Evolutionary conservation across 1,284 basidiomycete genomes (phyloP), one percentile per base, ranked within the genome.

Genomic region (Ustilago vetiveriae): DNA sequence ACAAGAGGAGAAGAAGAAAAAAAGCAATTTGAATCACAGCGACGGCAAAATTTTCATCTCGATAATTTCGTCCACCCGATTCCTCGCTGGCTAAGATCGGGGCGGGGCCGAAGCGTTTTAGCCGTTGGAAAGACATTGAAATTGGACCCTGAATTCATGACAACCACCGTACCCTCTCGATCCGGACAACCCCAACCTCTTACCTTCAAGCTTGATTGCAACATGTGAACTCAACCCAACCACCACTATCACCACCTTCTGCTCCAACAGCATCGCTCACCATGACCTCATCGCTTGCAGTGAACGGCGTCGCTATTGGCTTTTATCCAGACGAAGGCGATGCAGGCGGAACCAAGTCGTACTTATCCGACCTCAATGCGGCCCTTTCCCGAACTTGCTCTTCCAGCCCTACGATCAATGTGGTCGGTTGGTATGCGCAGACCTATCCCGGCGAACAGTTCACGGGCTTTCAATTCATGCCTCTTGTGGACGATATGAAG

Each of bases 291-390:
- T n/a, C n/a, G 4, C 40, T 64, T 16, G 11, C 22, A 1, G 26
- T 62, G 8, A 49, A 60, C 40, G 49, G 38, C 19, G 39, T 67
- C 21, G 6, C 48, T 14, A 35, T 67, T 32, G 64, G 57, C 30
- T 56, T 67, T 40, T 62, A 62, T 27, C 64, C 64, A 11, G 64
- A 67, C 42, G 64, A 62, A 52, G 64, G 64, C 32, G 64, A 67
- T 54, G 57, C 64, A 7, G 64, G 64, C 22, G 64, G 64, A 7
- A 38, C 22, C 23, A 57, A 52, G 17, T 49, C 58, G 10, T 57
- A 57, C 39, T 54, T 62, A 19, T 68, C 65, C 8, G 32, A 56
- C 29, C 65, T 68, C 49, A 68, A 62, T 30, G 2, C 24, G 6
- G 49, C 58, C n/a, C 54, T 68, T 16, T n/a, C 52, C 13, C 6